A percentile compares a stretch with the other conserved stretches of the same genome.
Evolutionary conservation across 441 rosid genomes (phyloP).

Genomic region (Bruguiera hainesii): DNA sequence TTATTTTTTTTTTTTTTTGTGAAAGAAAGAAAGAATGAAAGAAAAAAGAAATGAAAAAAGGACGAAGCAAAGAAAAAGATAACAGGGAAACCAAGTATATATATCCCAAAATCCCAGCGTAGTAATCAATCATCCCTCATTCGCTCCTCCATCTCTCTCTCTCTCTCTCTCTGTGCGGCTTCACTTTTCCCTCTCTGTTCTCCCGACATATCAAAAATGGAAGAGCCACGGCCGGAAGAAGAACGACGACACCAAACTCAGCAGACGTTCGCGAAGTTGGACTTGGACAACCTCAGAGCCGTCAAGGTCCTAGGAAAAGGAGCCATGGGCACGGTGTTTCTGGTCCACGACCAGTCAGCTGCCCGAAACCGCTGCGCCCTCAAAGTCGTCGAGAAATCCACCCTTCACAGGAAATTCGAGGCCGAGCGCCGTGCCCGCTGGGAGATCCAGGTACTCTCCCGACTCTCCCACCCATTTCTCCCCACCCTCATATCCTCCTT

Average conservation of each 20-base stretch:
- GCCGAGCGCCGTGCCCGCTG: slow-evolving; percentile 80
- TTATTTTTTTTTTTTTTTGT: slow-evolving; percentile 2
- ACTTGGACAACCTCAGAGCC: slow-evolving; percentile 47
- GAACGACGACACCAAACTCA: slow-evolving; percentile 11
- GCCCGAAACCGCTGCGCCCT: slow-evolving; percentile 63
- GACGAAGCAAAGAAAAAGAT: not conserved
- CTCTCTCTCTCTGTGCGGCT: too few species aligned
- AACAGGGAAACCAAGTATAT: slow-evolving; percentile 22
- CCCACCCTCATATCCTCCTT: slow-evolving; percentile 55
- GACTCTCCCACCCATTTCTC: slow-evolving; percentile 70
- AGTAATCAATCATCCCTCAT: not conserved
- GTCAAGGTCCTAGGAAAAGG: slow-evolving; percentile 75
- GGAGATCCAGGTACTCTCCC: slow-evolving; percentile 62
- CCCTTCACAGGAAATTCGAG: slow-evolving; percentile 42
- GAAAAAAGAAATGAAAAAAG: not conserved
- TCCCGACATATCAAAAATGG: slow-evolving; percentile 28
- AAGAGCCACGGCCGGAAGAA: slow-evolving; percentile 24
- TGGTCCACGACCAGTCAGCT: slow-evolving; percentile 51
- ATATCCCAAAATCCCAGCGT: slow-evolving; percentile 30
- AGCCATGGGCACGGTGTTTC: slow-evolving; percentile 89
- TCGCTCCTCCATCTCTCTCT: slow-evolving; percentile 8
- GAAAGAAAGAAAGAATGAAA: not conserved
- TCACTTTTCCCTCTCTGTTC: slow-evolving; percentile 9
- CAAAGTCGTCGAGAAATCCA: slow-evolving; percentile 67
- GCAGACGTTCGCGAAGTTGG: not conserved